Base-by-base conservation (phyloP, 1,139 yeast species). In the Williopsis jadinii region DNA sequence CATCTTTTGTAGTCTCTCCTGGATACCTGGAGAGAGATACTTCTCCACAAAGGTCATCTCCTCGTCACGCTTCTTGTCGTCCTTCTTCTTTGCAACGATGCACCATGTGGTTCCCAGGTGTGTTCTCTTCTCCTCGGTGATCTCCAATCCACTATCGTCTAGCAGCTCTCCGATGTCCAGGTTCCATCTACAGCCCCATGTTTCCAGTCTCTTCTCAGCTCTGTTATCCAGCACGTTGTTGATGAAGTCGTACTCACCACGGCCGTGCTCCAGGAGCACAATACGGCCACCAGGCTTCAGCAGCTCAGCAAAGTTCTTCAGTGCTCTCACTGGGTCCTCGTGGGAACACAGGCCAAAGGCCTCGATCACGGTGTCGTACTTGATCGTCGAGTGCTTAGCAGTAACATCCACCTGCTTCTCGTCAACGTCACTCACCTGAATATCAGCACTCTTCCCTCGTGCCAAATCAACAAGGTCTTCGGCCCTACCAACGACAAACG, bases 131-230 rank as follows among this genome's bases (percentile, higher is more conserved):
- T 85, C 88, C 51, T 77, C 80, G 1, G 90, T 85, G 34, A 92
- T 73, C 51, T 85, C 94, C 46, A 92, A 70, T 0, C 95, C 96
- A 11, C 95, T 82, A 47, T 78, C 80, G 55, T 84, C 90, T 28
- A 92, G 71, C 41, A 92, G 71, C 53, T 82, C 92, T 30, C 88
- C 95, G 51, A 92, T 86, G 58, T 92, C 97, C 49, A 92, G 68
- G 57, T 92, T 92, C 97, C 97, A 92, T 57, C 97, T 70, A 63
- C 98, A 92, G 3, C 97, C 97, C 97, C 97, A 92, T 11, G 84
- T 80, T 49, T 84, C 75, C 68, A 90, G 77, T 64, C 97, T 81
- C 51, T 78, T 75, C 43, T 79, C 88, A 8, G 96, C 90, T 50
- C 94, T 73, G 49, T 78, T 77, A 61, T 92, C 97, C 62, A 92